phyloP scores from a whole-genome alignment of 371 early-diverging fungal genomes.

The Mucor velutinosus region DNA sequence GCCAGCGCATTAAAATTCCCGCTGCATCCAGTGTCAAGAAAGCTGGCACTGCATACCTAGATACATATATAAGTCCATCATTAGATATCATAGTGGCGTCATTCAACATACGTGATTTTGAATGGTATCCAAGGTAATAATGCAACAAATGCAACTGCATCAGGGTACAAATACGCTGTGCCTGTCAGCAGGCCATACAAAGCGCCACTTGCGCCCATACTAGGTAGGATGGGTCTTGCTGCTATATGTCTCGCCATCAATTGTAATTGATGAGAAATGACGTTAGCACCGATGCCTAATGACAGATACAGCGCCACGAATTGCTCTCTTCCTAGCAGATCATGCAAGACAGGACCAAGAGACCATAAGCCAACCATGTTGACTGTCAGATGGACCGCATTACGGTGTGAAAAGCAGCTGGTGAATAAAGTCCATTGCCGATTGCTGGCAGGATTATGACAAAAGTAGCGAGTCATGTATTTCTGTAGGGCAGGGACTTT shows the following conservation, averaged over 20 bases:
- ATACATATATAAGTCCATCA: neutral
- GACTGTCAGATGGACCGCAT: constrained; percentile 63
- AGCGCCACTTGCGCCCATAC: constrained; percentile 77
- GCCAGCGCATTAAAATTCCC: constrained; percentile 62
- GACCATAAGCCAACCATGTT: constrained; percentile 73
- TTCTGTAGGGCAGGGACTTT: constrained; percentile 56
- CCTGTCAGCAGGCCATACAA: constrained; percentile 67
- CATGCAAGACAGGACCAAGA: constrained; percentile 52
- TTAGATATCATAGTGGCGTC: too few relatives aligned
- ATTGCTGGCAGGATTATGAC: constrained; percentile 62
- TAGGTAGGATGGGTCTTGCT: constrained; percentile 52
- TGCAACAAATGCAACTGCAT: constrained; percentile 59
- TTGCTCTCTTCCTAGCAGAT: constrained; percentile 62
- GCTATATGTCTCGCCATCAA: constrained; percentile 36
- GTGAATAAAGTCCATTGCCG: constrained; percentile 67
- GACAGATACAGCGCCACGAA: constrained; percentile 77
- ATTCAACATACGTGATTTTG: constrained; percentile 47
- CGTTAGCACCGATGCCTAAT: constrained; percentile 61
- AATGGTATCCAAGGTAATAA: constrained; percentile 74
- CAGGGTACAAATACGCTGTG: constrained; percentile 59
- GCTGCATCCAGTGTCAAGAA: constrained; percentile 62
- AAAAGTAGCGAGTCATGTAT: constrained; percentile 69
- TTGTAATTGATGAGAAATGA: constrained; percentile 60
- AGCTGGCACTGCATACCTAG: constrained; percentile 48
- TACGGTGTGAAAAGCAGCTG: constrained; percentile 67